Evolutionary conservation across 176 grass and related monocot genomes (phyloP).

Genomic region (Oryza nivara): DNA sequence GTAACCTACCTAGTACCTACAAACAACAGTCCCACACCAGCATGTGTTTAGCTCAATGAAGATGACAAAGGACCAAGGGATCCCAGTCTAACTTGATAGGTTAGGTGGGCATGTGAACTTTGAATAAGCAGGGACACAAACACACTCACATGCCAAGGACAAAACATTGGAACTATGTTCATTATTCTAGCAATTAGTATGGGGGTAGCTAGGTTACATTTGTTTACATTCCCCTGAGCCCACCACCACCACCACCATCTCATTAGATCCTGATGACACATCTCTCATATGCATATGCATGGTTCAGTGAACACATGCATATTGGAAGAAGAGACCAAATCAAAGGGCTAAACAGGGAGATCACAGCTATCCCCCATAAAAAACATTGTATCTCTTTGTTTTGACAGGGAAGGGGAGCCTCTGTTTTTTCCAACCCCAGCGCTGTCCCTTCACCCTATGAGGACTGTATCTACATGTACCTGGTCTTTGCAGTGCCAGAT

Average conservation of each 20-base stretch:
- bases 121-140: neutral
- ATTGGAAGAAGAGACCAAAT: slow-evolving; percentile 22
- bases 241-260: neutral
- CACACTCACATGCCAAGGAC: slow-evolving; percentile 6
- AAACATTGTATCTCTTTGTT: neutral
- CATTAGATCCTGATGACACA: slow-evolving; percentile 1
- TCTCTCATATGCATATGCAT: slow-evolving; percentile 27
- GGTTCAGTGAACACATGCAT: slow-evolving; percentile 39
- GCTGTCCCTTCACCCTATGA: neutral
- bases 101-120: slow-evolving; percentile 43
- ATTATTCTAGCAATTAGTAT: slow-evolving; percentile 37
- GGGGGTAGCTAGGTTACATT: slow-evolving; percentile 11
- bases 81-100: neutral
- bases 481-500: slow-evolving; percentile 20
- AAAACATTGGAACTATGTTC: slow-evolving; percentile 15
- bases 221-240: neutral
- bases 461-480: slow-evolving; percentile 6
- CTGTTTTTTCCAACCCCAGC: neutral
- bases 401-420: neutral
- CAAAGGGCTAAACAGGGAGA: neutral
- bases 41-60: neutral
- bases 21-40: neutral
- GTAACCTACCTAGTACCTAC: neutral
- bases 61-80: neutral
- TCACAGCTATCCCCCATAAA: neutral